These are phyloP conservation scores for Laguncularia racemosa DNA, from an alignment of 345 rosid genomes.

Conservation along the genomic window DNA sequence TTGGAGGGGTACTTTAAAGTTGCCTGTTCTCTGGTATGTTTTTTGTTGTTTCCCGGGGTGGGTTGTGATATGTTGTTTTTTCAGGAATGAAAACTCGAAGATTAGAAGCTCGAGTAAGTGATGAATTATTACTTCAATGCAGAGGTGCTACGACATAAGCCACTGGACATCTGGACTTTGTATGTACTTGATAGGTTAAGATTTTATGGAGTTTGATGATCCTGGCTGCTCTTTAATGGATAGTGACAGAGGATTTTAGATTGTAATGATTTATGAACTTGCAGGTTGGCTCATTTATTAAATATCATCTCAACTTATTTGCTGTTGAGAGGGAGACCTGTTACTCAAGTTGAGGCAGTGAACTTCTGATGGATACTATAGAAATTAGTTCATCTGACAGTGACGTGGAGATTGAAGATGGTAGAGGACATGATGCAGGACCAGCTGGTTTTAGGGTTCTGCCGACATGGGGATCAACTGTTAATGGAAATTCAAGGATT, in stretches of 20 bases:
- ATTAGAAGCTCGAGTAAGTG: too few species aligned
- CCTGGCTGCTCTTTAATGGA: too few species aligned
- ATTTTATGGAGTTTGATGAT: background rate
- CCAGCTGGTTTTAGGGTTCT: slow-evolving; percentile 31
- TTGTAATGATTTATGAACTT: background rate
- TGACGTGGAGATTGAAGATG: slow-evolving; percentile 43
- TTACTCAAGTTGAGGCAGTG: slow-evolving; percentile 22
- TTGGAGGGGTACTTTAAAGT: too few species aligned
- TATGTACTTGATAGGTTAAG: too few species aligned
- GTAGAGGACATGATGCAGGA: slow-evolving; percentile 13
- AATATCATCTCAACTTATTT: slow-evolving; percentile 13
- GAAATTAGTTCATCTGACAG: slow-evolving; percentile 87
- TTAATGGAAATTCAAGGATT: slow-evolving; percentile 16
- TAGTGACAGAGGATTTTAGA: too few species aligned
- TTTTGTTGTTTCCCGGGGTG: too few species aligned
- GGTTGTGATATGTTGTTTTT: too few species aligned
- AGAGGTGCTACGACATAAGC: too few species aligned
- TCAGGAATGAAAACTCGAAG: too few species aligned
- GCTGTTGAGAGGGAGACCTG: slow-evolving; percentile 8
- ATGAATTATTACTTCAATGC: too few species aligned
- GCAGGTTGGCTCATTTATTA: slow-evolving; percentile 26
- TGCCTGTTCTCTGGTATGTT: too few species aligned
- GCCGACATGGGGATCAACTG: slow-evolving; percentile 30
- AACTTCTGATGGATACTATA: slow-evolving; percentile 27
- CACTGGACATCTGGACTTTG: too few species aligned